Evolutionary conservation across 2,329 filamentous ascomycete species (phyloP), one percentile per base, ranked within the genome.

Genomic region (Aspergillus terreus): DNA sequence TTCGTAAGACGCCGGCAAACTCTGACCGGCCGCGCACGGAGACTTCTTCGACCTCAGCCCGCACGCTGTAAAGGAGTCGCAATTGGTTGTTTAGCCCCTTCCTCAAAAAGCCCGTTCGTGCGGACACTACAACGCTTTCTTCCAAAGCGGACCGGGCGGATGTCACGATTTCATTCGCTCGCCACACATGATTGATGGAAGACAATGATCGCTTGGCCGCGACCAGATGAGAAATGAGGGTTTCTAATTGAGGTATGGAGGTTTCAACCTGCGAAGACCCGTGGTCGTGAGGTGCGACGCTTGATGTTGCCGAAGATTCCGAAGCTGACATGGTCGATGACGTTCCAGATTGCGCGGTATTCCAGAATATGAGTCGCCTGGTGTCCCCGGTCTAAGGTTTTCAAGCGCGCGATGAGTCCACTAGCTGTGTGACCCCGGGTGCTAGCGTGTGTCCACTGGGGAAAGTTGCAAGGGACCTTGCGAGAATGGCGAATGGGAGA

Each of bases 141-240:
- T 95, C 89, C 58, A 96, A 79, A 32, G 89, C 82, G 30, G 80
- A 76, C 32, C 90, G 86, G 4, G 91, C 90, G 12, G 82, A 78
- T 17, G 83, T 90, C 42, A 94, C 87, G 50, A 96, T 85, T 64
- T 95, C 88, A 66, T 94, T 92, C 58, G 91, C 92, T 53, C 89
- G 88, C 67, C 89, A 86, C 47, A 96, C 90, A 54, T 88, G 85
- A 40, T 80, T 83, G 68, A 95, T 91, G 10, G 90, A 90, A 14
- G 88, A 88, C 4, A 97, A 81, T 1, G 92, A 92, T 42, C 90
- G 84, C 69, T 96, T 96, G 7, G 92, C 88, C 27, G 87, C 86
- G 38, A 96, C 83, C 33, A 96, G 86, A 72, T 95, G 85, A 48
- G 84, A 82, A 50, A 96, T 88, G 41, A 97, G 83, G 21, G 83